These are phyloP conservation scores for Heterobasidion occidentale DNA, from an alignment of 1,284 basidiomycete genomes.

Conservation along the genomic window DNA sequence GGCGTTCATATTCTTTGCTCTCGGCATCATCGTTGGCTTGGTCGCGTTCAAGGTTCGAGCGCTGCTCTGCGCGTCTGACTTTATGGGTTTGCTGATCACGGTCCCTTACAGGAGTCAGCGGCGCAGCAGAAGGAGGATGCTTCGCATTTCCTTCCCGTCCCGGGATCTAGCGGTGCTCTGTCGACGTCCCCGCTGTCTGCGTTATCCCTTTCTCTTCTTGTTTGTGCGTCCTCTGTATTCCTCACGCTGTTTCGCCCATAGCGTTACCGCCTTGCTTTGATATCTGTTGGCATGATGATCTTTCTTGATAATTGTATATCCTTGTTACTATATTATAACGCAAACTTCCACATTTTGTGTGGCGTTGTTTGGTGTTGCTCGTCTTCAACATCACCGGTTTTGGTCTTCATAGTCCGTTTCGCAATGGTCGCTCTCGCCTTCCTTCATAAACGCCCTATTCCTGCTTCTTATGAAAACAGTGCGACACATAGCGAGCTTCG, in stretches of 20 bases:
- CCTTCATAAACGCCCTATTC: no score
- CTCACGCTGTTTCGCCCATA: neutral
- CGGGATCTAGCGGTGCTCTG: conserved; percentile 31
- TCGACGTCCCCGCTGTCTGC: neutral
- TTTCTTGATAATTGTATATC: neutral
- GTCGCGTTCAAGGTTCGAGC: conserved; percentile 73
- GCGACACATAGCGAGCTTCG: no score
- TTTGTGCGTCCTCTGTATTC: neutral
- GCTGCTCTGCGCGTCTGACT: neutral
- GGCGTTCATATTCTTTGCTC: conserved; percentile 76
- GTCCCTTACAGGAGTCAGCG: conserved; percentile 40
- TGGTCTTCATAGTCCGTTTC: no score
- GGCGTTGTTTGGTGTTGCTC: no score
- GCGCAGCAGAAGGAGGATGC: conserved; percentile 43
- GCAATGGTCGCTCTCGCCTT: no score
- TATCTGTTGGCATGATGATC: neutral
- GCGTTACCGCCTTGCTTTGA: neutral
- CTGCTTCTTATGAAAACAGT: no score
- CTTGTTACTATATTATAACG: no score
- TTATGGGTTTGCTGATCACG: neutral
- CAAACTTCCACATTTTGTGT: no score
- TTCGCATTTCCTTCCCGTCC: conserved; percentile 55
- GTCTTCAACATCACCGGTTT: no score
- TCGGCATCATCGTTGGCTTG: conserved; percentile 78
- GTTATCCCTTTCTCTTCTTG: neutral